phyloP scores from a whole-genome alignment of 148 eudicot genomes.

The Salicornia ramosissima region DNA sequence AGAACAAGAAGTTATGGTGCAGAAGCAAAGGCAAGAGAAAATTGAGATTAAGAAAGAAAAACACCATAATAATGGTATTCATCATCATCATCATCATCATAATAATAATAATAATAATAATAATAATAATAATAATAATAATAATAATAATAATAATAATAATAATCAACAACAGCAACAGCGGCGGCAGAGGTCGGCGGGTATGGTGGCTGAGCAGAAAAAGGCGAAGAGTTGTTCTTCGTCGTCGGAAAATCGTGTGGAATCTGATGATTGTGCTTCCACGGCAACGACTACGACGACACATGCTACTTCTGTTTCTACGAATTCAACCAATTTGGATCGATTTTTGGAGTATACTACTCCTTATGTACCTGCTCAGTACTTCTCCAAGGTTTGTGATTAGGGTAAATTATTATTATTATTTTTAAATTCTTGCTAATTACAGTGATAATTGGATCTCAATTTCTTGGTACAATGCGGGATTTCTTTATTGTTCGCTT shows the following conservation, averaged over 20 bases:
- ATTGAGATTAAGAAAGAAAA: constrained; percentile 19
- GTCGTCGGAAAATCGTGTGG: constrained; percentile 31
- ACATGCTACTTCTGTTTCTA: constrained; percentile 19
- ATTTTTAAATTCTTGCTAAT: neutral
- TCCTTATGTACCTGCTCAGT: constrained; percentile 61
- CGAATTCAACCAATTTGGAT: constrained; percentile 60
- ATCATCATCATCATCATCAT: neutral
- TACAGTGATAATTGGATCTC: neutral
- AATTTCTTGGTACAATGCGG: neutral
- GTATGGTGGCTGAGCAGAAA: neutral
- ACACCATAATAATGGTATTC: neutral
- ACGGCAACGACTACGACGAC: constrained; percentile 21
- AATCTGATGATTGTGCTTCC: constrained; percentile 38
- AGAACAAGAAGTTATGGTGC: constrained; percentile 26
- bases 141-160: neutral
- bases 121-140: neutral
- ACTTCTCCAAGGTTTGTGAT: constrained; percentile 54
- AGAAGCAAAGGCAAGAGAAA: constrained; percentile 23
- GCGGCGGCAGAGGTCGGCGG: constrained; percentile 17
- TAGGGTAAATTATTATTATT: neutral
- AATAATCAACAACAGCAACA: constrained; percentile 10
- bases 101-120: neutral
- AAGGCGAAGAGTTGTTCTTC: neutral
- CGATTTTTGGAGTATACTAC: constrained; percentile 80
- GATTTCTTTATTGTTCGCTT: too few relatives aligned